Evolutionary conservation across 805 yeast species (phyloP), one percentile per base, ranked within the genome.

Genomic region (Jamesozyma lodderae): DNA sequence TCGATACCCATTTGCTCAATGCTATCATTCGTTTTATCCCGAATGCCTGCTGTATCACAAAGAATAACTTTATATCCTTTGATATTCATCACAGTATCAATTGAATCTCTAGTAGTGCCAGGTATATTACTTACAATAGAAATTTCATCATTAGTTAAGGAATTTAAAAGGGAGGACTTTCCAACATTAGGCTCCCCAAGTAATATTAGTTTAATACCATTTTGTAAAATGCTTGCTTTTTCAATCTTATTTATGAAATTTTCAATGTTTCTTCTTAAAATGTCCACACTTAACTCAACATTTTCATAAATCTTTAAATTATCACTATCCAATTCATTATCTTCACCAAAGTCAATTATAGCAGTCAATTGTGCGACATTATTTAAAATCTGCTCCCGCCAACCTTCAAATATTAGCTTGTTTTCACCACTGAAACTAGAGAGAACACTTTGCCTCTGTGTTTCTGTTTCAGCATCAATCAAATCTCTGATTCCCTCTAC

Each of bases 121-220:
- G 95, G 94, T 4, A 83, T 73, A 27, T 77, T 77, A 54, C 96
- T 85, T 1, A 92, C 97, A 27, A 92, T 86, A 0, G 96, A 94
- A 14, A 86, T 81, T 17, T 87, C 94, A 17, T 81, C 74, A 41
- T 78, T 70, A 0, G 88, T 85, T 6, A 92, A 58, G n/a, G 63
- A 53, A 52, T 92, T 92, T 36, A 92, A 59, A 9, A 92, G 61
- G 1, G 95, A 84, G 3, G 96, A 87, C 55, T 92, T 92, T 0
- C 98, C 98, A 1, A 95, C 96, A 59, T 92, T 92, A 1, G 98
- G 96, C 6, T 94, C 92, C 0, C 98, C 98, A 11, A 88, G 46
- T 8, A 92, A 63, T 0, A 80, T 76, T 19, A 88, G 51, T 41
- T 74, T 75, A 21, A 90, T 76, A 1, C 98, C 98, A 18, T 71